Conservation (phyloP, 2,329 filamentous ascomycete genomes). For the Penicillium freii region DNA sequence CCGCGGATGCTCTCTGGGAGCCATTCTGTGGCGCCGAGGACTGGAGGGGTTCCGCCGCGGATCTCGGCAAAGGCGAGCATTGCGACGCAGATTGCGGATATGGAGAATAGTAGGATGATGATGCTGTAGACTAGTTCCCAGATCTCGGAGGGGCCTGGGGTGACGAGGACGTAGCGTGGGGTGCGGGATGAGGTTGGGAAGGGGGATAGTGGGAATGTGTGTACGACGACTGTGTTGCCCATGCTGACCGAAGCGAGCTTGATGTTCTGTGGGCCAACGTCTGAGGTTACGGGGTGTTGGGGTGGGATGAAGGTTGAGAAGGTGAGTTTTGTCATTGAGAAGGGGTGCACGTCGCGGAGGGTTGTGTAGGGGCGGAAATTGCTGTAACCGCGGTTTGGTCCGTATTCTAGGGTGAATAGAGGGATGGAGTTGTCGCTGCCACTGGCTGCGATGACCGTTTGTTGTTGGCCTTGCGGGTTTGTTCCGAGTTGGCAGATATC, state of each 20-base stretch:
- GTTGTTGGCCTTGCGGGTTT: conserved; percentile 61
- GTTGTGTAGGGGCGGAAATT: conserved; percentile 52
- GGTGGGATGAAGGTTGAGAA: conserved; percentile 56
- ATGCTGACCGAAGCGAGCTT: conserved; percentile 80
- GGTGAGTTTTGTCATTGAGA: conserved; percentile 57
- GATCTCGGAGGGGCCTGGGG: conserved; percentile 54
- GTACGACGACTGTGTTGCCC: conserved; percentile 74
- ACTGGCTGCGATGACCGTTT: conserved; percentile 77
- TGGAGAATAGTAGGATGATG: conserved; percentile 59
- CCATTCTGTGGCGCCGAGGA: conserved; percentile 56
- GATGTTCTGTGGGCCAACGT: conserved; percentile 58
- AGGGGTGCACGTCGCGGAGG: conserved; percentile 55
- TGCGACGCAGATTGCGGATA: conserved; percentile 62
- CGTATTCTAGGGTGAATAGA: conserved; percentile 73
- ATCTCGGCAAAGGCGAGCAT: conserved; percentile 62
- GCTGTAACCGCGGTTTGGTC: conserved; percentile 44
- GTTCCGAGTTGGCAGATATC: conserved; percentile 69
- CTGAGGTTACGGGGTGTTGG: conserved; percentile 46
- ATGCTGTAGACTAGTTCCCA: conserved; percentile 56
- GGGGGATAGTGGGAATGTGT: conserved; percentile 67
- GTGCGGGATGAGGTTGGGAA: conserved; percentile 46
- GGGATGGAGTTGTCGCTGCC: conserved; percentile 76
- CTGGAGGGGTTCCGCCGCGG: conserved; percentile 56
- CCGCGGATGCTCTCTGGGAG: conserved; percentile 54
- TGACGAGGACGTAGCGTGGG: conserved; percentile 68